Evolutionary conservation across 192 early-diverging fungal genomes (phyloP), one percentile per base, ranked within the genome.

Genomic region (Backusella tuberculispora): DNA sequence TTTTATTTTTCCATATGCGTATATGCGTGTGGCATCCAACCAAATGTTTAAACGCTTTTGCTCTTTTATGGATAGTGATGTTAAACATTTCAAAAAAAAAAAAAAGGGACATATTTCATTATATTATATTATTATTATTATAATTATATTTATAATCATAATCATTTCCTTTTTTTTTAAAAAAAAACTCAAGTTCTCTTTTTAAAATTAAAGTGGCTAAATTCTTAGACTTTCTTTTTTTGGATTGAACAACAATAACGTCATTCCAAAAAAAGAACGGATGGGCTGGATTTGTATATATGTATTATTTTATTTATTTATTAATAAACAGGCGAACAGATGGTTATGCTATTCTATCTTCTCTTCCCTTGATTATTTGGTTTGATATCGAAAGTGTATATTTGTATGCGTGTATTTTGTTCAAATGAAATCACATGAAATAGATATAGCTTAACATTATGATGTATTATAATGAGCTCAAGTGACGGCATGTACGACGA

Each of bases 181-280:
- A n/a, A n/a, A n/a, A n/a, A n/a, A n/a, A n/a, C n/a, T n/a, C n/a
- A n/a, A n/a, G n/a, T n/a, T n/a, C n/a, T n/a, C n/a, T n/a, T n/a
- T n/a, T n/a, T n/a, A n/a, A n/a, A n/a, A n/a, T n/a, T n/a, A 45
- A 45, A 45, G 44, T 45, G 44, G 44, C 50, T 56, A 56, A 56
- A 56, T 56, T 60, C 53, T 60, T 60, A 26, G 21, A 13, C 53
- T 60, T 60, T 60, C 53, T 60, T 60, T 12, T 26, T 60, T 60
- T 60, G 21, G 53, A 26, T 60, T 26, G 53, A 12, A 19, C 19
- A 53, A 53, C 29, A 53, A 53, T 60, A 60, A 60, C 21, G 53
- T 60, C 53, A 60, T 60, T 26, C 53, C 53, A 60, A 60, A 53
- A 60, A 26, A 4, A 26, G 53, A 60, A 26, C 24, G 53, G 12